Evolutionary conservation across 257 asterid species (phyloP).

Genomic region (Lithospermum erythrorhizon): DNA sequence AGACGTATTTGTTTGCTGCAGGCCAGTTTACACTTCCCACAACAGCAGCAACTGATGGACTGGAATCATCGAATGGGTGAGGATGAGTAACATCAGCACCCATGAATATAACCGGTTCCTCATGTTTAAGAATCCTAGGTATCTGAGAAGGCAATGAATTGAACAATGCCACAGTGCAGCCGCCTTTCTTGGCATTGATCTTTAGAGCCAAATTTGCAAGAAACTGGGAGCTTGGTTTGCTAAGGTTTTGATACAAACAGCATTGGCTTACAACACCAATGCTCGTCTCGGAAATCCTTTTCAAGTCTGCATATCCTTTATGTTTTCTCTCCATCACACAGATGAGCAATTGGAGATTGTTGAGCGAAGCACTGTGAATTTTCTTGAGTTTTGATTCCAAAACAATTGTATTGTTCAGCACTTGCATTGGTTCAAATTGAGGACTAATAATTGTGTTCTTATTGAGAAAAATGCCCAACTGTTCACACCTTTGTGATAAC

Average conservation of each 20-base stretch:
- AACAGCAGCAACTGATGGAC: constrained; percentile 92
- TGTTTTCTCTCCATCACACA: constrained; percentile 96
- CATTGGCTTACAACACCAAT: constrained; percentile 83
- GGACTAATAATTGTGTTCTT: constrained; percentile 45
- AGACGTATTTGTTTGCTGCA: constrained; percentile 66
- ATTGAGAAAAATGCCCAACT: constrained; percentile 65
- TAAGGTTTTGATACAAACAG: constrained; percentile 68
- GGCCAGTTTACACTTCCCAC: constrained; percentile 98
- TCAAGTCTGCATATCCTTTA: constrained; percentile 88
- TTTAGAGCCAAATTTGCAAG: constrained; percentile 84
- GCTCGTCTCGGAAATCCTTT: constrained; percentile 75
- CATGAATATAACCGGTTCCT: constrained; percentile 78
- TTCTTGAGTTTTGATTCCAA: constrained; percentile 65
- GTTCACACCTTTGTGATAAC: constrained; percentile 63
- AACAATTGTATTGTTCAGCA: constrained; percentile 58
- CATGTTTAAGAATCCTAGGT: constrained; percentile 55
- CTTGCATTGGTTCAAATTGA: constrained; percentile 69
- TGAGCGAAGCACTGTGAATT: constrained; percentile 42
- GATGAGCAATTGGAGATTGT: constrained; percentile 72
- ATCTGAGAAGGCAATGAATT: constrained; percentile 60
- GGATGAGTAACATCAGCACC: constrained; percentile 99
- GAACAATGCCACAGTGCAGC: constrained; percentile 80
- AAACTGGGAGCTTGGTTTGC: constrained; percentile 55
- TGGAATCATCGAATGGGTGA: constrained; percentile 75
- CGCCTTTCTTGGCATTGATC: constrained; percentile 93